Evolutionary conservation across 805 yeast genomes (phyloP).

Genomic region (Hanseniaspora lachancei): DNA sequence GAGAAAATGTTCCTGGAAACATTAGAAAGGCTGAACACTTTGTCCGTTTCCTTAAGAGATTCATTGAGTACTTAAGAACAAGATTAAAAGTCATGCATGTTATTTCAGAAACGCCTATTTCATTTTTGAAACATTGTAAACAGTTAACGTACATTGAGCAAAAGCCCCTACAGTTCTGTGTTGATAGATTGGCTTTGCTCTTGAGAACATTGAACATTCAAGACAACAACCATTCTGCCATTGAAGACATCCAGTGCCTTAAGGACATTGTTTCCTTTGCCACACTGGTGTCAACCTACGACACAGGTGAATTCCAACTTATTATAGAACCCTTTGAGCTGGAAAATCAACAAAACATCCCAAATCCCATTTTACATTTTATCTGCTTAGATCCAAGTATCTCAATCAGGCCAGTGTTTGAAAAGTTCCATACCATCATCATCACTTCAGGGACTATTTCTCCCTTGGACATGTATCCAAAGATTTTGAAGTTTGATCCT

Average conservation of each 20-base stretch:
- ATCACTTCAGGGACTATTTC: constrained; percentile 97
- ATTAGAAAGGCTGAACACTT: constrained; percentile 95
- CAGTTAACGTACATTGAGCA: constrained; percentile 85
- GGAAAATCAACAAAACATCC: constrained; percentile 83
- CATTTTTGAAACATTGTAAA: constrained; percentile 83
- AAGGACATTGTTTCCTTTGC: constrained; percentile 97
- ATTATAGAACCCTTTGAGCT: constrained; percentile 94
- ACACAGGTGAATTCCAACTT: constrained; percentile 70
- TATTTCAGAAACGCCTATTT: constrained; percentile 91
- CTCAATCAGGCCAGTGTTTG: constrained; percentile 94
- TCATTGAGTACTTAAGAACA: constrained; percentile 87
- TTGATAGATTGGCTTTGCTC: constrained; percentile 76
- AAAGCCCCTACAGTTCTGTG: constrained; percentile 82
- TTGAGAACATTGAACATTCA: constrained; percentile 79
- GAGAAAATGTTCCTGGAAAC: constrained; percentile 94
- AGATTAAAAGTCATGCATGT: constrained; percentile 97
- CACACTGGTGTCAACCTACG: constrained; percentile 88
- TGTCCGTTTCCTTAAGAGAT: constrained; percentile 79
- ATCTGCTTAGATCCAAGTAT: constrained; percentile 95
- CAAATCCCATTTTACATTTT: constrained; percentile 86
- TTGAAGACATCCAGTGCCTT: constrained; percentile 83
- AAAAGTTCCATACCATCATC: constrained; percentile 77
- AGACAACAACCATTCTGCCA: constrained; percentile 30
- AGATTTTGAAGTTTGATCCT: constrained; percentile 86
- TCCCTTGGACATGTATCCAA: constrained; percentile 96